Conservation (phyloP, 1,284 basidiomycete species). For the Malassezia caprae region DNA sequence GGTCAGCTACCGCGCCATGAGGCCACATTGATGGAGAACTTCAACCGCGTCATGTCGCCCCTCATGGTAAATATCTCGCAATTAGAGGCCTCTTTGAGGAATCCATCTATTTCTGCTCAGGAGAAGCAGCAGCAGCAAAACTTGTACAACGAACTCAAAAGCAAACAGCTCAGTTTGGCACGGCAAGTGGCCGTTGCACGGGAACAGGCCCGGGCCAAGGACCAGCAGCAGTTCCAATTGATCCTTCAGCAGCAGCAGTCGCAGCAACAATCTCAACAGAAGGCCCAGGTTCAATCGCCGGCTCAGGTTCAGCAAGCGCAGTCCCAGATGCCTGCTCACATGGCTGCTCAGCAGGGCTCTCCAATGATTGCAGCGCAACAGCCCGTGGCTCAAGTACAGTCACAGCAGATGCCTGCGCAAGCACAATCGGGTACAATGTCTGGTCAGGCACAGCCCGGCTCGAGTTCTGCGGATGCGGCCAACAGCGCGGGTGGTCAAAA, state of each 20-base stretch:
- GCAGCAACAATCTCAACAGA: constrained; percentile 5
- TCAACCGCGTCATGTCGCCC: constrained; percentile 34
- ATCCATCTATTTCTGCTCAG: constrained; percentile 27
- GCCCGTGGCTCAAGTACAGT: background rate
- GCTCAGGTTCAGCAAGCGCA: background rate
- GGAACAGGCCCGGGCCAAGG: constrained; percentile 30
- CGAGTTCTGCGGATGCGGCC: background rate
- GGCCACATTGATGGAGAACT: constrained; percentile 31
- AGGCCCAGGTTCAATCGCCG: background rate
- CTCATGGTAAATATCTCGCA: constrained; percentile 30
- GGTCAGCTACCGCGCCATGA: constrained; percentile 25
- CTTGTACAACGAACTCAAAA: constrained; percentile 27
- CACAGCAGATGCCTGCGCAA: background rate
- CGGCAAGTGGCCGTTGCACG: constrained; percentile 33
- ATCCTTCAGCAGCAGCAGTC: constrained; percentile 15
- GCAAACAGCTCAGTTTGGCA: constrained; percentile 30
- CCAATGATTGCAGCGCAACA: background rate
- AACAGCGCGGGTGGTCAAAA: constrained; percentile 9
- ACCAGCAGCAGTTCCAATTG: constrained; percentile 22
- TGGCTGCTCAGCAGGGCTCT: constrained; percentile 5
- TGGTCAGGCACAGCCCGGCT: background rate
- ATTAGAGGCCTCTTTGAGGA: constrained; percentile 25
- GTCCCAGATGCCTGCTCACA: constrained; percentile 4
- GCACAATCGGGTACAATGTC: background rate
- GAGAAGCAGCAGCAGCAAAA: constrained; percentile 34